These are phyloP conservation scores for Saturnispora diversa DNA, from an alignment of 805 yeast genomes.

Conservation along the genomic window DNA sequence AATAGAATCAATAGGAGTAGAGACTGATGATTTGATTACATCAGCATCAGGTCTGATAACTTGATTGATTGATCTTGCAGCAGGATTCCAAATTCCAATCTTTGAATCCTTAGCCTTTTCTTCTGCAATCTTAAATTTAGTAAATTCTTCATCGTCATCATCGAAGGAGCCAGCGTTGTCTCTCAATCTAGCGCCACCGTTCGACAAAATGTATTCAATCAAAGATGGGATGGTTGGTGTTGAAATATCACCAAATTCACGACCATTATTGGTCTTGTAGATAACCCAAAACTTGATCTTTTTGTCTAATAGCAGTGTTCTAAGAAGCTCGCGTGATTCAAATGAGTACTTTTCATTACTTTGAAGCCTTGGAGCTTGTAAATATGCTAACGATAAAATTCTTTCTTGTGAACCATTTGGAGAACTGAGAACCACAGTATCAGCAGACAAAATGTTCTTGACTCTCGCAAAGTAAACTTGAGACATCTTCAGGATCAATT, in stretches of 20 bases:
- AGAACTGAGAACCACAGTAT: constrained; percentile 56
- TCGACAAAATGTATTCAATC: constrained; percentile 44
- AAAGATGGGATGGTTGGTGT: constrained; percentile 57
- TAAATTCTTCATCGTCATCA: constrained; percentile 35
- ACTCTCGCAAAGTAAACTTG: constrained; percentile 48
- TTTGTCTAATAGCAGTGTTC: constrained; percentile 59
- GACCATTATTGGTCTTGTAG: constrained; percentile 44
- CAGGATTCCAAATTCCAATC: constrained; percentile 49
- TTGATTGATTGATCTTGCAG: constrained; percentile 21
- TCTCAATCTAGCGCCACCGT: constrained; percentile 57
- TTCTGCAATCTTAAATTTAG: constrained; percentile 35
- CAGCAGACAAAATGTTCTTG: constrained; percentile 63
- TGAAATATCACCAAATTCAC: constrained; percentile 66
- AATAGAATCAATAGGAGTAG: constrained; percentile 44
- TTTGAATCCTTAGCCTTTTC: constrained; percentile 42
- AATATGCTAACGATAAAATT: constrained; percentile 53
- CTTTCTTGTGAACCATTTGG: constrained; percentile 49
- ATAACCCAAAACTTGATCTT: constrained; percentile 50
- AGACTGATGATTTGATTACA: constrained; percentile 31
- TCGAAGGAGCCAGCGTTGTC: constrained; percentile 35
- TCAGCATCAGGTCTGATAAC: constrained; percentile 26
- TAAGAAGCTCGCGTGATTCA: constrained; percentile 53
- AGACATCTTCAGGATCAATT: constrained; percentile 20
- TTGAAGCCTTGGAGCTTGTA: constrained; percentile 47
- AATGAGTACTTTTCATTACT: constrained; percentile 42